Evolutionary conservation across 805 yeast genomes (phyloP), one percentile per base, ranked within the genome.

Genomic region (Wickerhamiella alocasiicola): DNA sequence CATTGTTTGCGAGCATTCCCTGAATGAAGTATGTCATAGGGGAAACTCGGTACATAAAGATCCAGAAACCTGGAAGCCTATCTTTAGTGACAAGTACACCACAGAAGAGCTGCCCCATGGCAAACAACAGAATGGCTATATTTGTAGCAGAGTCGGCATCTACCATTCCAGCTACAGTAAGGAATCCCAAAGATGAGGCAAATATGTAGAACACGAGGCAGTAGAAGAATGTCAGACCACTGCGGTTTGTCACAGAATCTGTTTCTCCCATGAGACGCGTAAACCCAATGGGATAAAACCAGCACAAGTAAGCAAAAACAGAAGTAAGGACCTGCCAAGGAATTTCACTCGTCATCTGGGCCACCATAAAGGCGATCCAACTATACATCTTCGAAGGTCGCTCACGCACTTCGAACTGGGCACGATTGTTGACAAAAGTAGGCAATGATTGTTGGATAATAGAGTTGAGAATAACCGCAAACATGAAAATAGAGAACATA

Each of bases 61-160:
- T 74, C 93, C 93, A 82, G 65, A 82, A 82, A 1, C 81, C 76
- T 9, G 93, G 91, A 76, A 81, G 70, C 40, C 66, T 60, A 2
- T 46, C 31, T 5, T 61, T 61, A 13, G 76, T 72, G 52, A 76
- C 82, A 44, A 76, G 63, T 42, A 78, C 78, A 63, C 85, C 83
- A 56, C 81, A 68, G 63, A 81, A 80, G 17, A 76, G 63, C 43
- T 78, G 66, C 51, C 71, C 59, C 54, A 79, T 70, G 26, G 78
- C 63, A 55, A 73, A 69, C 46, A 72, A 59, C 49, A 79, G 57
- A 32, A 78, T 68, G 41, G 69, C 61, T 34, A 78, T 58, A 39
- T 76, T 75, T 34, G 74, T 71, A n/a, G 84, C 84, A 18, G 82
- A 67, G 36, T 78, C 76, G 36, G 78, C 67, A 55, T 78, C 75